phyloP scores from a whole-genome alignment of 345 rosid species.

The Rubroshorea leprosula region DNA sequence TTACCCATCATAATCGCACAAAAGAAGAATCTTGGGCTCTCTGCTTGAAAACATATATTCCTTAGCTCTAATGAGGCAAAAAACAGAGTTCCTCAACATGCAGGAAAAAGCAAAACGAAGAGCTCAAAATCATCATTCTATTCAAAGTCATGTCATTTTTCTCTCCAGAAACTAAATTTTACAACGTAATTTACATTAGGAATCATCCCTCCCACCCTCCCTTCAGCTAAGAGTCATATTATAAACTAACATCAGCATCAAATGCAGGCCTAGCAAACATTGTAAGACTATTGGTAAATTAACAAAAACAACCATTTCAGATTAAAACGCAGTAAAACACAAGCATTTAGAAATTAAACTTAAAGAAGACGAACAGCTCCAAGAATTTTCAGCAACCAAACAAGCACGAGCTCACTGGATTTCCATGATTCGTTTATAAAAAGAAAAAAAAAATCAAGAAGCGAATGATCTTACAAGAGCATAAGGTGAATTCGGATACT shows the following conservation, averaged over 20 bases:
- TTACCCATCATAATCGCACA: too few relatives aligned
- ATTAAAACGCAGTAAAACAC: not conserved
- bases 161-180: not conserved
- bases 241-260: not conserved
- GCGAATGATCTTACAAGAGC: conserved; percentile 52
- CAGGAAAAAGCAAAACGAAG: too few relatives aligned
- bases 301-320: not conserved
- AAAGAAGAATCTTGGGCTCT: too few relatives aligned
- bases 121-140: not conserved
- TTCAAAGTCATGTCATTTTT: not conserved
- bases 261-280: not conserved
- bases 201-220: too few relatives aligned
- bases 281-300: not conserved
- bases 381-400: not conserved
- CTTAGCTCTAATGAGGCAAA: too few relatives aligned
- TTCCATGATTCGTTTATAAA: not conserved
- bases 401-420: not conserved
- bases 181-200: not conserved
- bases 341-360: not conserved
- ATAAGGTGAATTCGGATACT: conserved; percentile 82
- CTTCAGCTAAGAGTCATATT: too few relatives aligned
- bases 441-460: not conserved
- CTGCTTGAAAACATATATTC: too few relatives aligned
- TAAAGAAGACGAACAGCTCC: not conserved
- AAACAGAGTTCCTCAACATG: too few relatives aligned